These are phyloP conservation scores for Cercospora zeae-maydis DNA, from an alignment of 2,329 filamentous ascomycete genomes.

Conservation along the genomic window DNA sequence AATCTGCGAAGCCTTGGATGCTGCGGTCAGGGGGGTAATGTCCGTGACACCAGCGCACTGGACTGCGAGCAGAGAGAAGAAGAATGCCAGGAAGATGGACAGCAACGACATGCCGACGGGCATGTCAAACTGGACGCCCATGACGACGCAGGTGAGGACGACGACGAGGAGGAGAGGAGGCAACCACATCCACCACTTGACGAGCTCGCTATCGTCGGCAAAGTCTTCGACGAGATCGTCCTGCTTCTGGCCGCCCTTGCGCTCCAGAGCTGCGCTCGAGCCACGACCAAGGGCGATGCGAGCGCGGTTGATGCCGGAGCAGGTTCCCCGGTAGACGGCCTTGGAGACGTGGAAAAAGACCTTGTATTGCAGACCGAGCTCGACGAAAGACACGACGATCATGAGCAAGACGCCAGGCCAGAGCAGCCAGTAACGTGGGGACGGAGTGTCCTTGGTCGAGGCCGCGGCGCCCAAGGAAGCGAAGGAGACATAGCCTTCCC, in stretches of 20 bases:
- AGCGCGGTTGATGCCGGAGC: conserved; percentile 42
- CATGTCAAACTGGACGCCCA: conserved; percentile 55
- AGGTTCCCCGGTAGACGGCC: conserved; percentile 49
- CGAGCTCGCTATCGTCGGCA: conserved; percentile 46
- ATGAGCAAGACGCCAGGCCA: conserved; percentile 52
- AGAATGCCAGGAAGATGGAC: conserved; percentile 55
- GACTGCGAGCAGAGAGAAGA: conserved; percentile 61
- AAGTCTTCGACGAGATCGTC: conserved; percentile 51
- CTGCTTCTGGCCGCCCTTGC: conserved; percentile 39
- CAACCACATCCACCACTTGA: conserved; percentile 54
- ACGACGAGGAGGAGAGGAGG: conserved; percentile 48
- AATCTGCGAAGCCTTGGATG: conserved; percentile 66
- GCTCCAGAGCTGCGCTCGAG: conserved; percentile 42
- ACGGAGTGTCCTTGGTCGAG: conserved; percentile 44
- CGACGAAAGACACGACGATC: conserved; percentile 51
- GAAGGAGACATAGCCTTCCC: conserved; percentile 43
- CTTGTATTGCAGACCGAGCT: conserved; percentile 33
- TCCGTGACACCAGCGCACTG: conserved; percentile 55
- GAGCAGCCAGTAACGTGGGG: conserved; percentile 52
- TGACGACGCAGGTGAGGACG: conserved; percentile 48
- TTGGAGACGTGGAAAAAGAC: conserved; percentile 49
- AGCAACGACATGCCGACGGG: conserved; percentile 56
- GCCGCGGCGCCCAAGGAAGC: conserved; percentile 37
- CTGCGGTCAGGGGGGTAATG: conserved; percentile 62
- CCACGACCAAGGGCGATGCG: conserved; percentile 43